Evolutionary conservation across 2,329 filamentous ascomycete species (phyloP).

Genomic region (Chaetomium olivaceum): DNA sequence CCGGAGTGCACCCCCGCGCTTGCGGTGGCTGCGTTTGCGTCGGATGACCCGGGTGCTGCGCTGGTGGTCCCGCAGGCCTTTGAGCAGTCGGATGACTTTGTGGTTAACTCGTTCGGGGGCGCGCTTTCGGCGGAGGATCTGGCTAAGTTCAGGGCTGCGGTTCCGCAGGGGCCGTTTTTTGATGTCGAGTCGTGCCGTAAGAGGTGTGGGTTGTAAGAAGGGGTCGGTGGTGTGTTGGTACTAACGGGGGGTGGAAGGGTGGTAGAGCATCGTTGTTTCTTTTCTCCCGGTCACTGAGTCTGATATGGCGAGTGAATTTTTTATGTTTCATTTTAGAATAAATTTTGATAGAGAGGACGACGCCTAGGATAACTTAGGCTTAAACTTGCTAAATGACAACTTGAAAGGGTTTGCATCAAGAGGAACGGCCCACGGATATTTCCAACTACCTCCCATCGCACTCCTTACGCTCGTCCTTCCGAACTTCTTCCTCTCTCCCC

Average conservation of each 20-base stretch:
- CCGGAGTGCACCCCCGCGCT: neutral
- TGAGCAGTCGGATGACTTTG: neutral
- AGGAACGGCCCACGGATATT: too few species aligned
- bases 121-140: neutral
- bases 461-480: too few species aligned
- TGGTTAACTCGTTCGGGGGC: neutral
- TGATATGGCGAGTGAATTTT: neutral
- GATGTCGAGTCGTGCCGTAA: conserved; percentile 4
- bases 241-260: neutral
- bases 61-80: conserved; percentile 2
- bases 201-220: conserved; percentile 1
- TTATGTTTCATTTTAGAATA: neutral
- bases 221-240: neutral
- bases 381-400: too few species aligned
- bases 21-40: neutral
- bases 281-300: neutral
- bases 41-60: conserved; percentile 3
- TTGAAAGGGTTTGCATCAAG: too few species aligned
- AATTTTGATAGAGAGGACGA: neutral
- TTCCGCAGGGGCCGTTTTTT: conserved; percentile 2
- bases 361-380: too few species aligned
- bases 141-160: neutral
- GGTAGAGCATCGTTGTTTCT: neutral
- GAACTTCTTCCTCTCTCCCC: too few species aligned
- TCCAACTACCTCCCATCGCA: too few species aligned